A percentile compares a stretch with the other conserved stretches of the same genome.
These are phyloP conservation scores for Sequoia sempervirens DNA, from an alignment of 75 land plant genomes.

Conservation along the genomic window DNA sequence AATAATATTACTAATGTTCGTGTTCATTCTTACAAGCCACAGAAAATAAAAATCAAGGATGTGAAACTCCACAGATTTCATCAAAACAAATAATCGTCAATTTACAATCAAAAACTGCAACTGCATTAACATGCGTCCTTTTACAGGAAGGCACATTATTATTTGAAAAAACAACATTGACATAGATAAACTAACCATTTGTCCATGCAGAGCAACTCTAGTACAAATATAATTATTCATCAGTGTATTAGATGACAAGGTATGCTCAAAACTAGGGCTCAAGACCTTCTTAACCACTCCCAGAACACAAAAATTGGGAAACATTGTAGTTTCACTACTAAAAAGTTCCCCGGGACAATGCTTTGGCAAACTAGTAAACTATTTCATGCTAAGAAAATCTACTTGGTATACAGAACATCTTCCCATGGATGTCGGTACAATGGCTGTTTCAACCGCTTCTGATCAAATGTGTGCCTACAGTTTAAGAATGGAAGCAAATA, in stretches of 20 bases:
- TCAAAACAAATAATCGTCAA: neutral
- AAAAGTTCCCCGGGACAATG: neutral
- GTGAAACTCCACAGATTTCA: neutral
- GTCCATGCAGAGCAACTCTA: neutral
- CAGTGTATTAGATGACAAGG: neutral
- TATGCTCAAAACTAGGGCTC: neutral
- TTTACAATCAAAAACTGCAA: neutral
- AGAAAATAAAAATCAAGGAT: neutral
- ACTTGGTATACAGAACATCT: conserved; percentile 95
- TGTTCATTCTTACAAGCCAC: neutral
- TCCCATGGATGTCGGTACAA: conserved; percentile 99
- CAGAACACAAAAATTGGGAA: neutral
- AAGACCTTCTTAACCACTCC: neutral
- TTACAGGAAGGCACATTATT: neutral
- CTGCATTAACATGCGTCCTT: neutral
- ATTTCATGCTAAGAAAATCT: conserved; percentile 1
- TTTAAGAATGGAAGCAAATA: neutral
- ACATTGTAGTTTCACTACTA: conserved; percentile 1
- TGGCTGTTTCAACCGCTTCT: conserved; percentile 97
- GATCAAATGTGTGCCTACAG: conserved; percentile 93
- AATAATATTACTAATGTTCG: neutral
- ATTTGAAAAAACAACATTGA: neutral
- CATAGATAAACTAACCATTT: neutral
- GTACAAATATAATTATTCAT: neutral
- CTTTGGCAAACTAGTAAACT: neutral